These are phyloP conservation scores for Aspergillus vadensis DNA, from an alignment of 2,329 filamentous ascomycete species.

Conservation along the genomic window DNA sequence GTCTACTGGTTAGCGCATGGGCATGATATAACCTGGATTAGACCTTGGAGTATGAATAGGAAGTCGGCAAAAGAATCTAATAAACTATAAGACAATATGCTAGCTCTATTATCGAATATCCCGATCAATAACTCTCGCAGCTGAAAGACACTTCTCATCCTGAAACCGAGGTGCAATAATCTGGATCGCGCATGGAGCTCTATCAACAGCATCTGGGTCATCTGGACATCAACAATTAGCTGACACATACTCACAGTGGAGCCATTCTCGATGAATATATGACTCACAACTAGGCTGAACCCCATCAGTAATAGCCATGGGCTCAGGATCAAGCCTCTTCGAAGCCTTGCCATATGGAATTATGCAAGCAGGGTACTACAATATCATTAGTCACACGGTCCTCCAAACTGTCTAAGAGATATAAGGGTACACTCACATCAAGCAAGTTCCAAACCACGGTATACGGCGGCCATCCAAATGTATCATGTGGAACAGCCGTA, in stretches of 20 bases:
- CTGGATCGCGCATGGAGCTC: conserved; percentile 51
- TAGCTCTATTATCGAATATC: conserved; percentile 15
- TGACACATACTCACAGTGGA: neutral
- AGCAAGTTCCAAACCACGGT: neutral
- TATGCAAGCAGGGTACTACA: conserved; percentile 54
- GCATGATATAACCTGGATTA: no score
- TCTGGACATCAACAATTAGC: conserved; percentile 35
- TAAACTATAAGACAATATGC: no score
- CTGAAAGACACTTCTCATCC: conserved; percentile 50
- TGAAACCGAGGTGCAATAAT: conserved; percentile 49
- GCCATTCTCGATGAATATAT: neutral
- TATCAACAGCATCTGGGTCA: conserved; percentile 43
- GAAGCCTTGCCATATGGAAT: conserved; percentile 50
- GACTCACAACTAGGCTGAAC: conserved; percentile 31
- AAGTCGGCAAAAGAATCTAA: no score
- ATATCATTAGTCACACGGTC: neutral
- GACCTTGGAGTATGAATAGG: no score
- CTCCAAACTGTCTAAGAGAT: no score
- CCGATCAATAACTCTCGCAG: conserved; percentile 34
- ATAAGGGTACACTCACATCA: neutral
- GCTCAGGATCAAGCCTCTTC: conserved; percentile 42
- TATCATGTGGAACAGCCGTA: conserved; percentile 56
- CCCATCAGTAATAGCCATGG: conserved; percentile 32
- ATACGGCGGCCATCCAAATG: conserved; percentile 22
- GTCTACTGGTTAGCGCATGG: no score